Conservation (phyloP, 345 rosid genomes). For the Chamaenerion angustifolium region DNA sequence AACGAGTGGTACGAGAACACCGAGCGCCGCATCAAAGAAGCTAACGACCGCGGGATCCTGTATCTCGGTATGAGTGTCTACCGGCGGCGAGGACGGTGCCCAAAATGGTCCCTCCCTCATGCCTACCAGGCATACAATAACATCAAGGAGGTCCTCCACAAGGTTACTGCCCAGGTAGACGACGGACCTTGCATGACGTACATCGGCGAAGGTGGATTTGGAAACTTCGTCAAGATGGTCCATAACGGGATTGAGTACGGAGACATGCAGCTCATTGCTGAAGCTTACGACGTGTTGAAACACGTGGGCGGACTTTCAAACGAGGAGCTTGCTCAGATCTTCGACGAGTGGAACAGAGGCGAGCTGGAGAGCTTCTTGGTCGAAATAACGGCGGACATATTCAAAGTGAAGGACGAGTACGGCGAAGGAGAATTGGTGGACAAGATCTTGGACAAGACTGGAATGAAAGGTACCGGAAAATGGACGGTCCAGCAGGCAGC, state of each 20-base stretch:
- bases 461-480: conserved; percentile 97
- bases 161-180: conserved; percentile 89
- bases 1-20: conserved; percentile 95
- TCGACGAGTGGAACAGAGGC: conserved; percentile 66
- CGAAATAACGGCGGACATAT: conserved; percentile 81
- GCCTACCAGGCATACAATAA: conserved; percentile 79
- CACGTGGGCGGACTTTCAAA: conserved; percentile 68
- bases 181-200: conserved; percentile 95
- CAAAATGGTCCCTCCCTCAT: conserved; percentile 79
- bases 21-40: conserved; percentile 68
- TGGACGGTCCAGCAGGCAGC: conserved; percentile 99
- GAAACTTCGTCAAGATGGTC: conserved; percentile 94
- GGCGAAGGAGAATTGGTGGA: conserved; percentile 71
- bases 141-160: conserved; percentile 46
- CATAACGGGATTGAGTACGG: conserved; percentile 98
- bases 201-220: conserved; percentile 90
- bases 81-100: conserved; percentile 97
- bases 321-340: conserved; percentile 56
- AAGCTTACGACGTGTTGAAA: conserved; percentile 91
- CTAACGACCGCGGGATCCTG: conserved; percentile 36
- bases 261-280: conserved; percentile 89
- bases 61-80: conserved; percentile 94
- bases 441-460: conserved; percentile 91
- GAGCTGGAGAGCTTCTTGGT: conserved; percentile 86
- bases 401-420: conserved; percentile 62